Percentiles rank a stretch among this genome's conserved stretches.
Conservation (phyloP, 768 basidiomycete genomes). For the Russula virescens region DNA sequence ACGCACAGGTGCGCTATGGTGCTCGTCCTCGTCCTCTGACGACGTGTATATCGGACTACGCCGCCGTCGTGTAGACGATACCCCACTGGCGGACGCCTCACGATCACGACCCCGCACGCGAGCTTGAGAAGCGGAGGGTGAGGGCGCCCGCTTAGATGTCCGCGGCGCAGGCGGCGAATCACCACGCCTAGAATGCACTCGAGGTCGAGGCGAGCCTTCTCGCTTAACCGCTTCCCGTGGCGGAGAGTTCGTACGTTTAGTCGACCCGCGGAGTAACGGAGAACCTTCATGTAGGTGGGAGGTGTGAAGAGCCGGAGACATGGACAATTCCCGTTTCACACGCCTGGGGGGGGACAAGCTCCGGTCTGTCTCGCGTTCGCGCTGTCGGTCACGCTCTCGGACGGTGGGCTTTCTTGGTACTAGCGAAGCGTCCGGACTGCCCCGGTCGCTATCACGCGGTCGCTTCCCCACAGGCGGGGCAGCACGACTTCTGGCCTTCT, state of each 20-base stretch:
- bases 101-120: conserved; percentile 20
- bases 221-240: conserved; percentile 6
- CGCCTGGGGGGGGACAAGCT: conserved; percentile 10
- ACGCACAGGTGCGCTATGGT: conserved; percentile 10
- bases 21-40: conserved; percentile 25
- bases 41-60: conserved; percentile 24
- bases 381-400: conserved; percentile 20
- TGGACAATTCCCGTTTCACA: conserved; percentile 25
- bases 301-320: conserved; percentile 25
- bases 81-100: conserved; percentile 16
- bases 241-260: conserved; percentile 14
- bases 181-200: conserved; percentile 13
- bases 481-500: conserved; percentile 20
- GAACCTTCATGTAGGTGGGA: conserved; percentile 17
- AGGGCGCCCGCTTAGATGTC: conserved; percentile 36
- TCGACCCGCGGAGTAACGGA: conserved; percentile 8
- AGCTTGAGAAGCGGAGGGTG: conserved; percentile 25
- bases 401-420: conserved; percentile 1
- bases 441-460: conserved; percentile 38
- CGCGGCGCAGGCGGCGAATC: conserved; percentile 5
- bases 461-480: conserved; percentile 33
- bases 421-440: conserved; percentile 11
- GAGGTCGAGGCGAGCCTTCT: conserved; percentile 22
- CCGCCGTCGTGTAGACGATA: conserved; percentile 11
- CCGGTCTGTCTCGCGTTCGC: conserved; percentile 15